A percentile compares a stretch with the other conserved stretches of the same genome.
Conservation (phyloP, 352 stramenopile genomes). For the Phytophthora citrophthora region DNA sequence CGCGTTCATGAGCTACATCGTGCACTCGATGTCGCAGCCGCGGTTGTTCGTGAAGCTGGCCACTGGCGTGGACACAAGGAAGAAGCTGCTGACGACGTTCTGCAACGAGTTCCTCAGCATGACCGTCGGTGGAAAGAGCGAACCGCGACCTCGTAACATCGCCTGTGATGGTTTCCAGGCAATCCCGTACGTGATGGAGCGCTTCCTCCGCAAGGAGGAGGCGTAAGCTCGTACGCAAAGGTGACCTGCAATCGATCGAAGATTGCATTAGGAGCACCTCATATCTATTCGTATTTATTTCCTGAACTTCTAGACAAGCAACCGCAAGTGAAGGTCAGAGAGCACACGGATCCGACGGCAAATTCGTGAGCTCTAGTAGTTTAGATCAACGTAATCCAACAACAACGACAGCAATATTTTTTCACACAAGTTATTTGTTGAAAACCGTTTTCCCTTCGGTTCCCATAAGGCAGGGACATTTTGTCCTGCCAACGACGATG, state of each 20-base stretch:
- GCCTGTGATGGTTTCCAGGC: constrained; percentile 46
- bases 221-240: not conserved
- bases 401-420: too few relatives aligned
- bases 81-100: constrained; percentile 54
- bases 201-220: constrained; percentile 43
- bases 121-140: constrained; percentile 42
- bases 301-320: not conserved
- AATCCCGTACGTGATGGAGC: constrained; percentile 52
- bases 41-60: constrained; percentile 52
- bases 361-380: too few relatives aligned
- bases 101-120: constrained; percentile 57
- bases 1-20: constrained; percentile 58
- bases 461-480: too few relatives aligned
- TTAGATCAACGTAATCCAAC: too few relatives aligned
- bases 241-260: constrained; percentile 42
- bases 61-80: constrained; percentile 42
- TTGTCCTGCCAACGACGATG: too few relatives aligned
- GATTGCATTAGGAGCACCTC: not conserved
- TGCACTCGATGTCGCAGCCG: constrained; percentile 59
- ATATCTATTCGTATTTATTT: too few relatives aligned
- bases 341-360: too few relatives aligned
- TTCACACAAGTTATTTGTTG: too few relatives aligned
- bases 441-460: too few relatives aligned
- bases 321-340: too few relatives aligned
- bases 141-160: constrained; percentile 31